Conservation (phyloP, 108 stramenopile genomes). For the Mediolabrus comicus region DNA sequence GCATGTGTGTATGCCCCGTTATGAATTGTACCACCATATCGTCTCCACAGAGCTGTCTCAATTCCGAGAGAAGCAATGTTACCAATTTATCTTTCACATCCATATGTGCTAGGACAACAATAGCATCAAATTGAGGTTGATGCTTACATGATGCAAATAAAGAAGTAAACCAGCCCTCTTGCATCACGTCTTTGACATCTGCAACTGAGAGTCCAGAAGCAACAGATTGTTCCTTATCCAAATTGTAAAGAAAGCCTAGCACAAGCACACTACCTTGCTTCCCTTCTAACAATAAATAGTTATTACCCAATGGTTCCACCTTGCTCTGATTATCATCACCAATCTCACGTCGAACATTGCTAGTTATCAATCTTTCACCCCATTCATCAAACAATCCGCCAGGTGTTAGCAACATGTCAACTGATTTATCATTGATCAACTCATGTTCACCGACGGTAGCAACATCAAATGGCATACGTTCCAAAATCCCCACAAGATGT, state of each 20-base stretch:
- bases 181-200: constrained; percentile 45
- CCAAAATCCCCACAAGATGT: constrained; percentile 57
- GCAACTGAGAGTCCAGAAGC: constrained; percentile 44
- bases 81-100: constrained; percentile 60
- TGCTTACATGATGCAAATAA: constrained; percentile 26
- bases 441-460: constrained; percentile 82
- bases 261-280: constrained; percentile 50
- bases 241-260: constrained; percentile 84
- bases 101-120: constrained; percentile 82
- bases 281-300: constrained; percentile 58
- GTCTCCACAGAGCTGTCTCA: constrained; percentile 51
- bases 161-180: constrained; percentile 60
- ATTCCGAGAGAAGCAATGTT: constrained; percentile 34
- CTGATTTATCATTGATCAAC: constrained; percentile 40
- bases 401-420: constrained; percentile 42
- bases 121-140: constrained; percentile 55
- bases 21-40: constrained; percentile 78
- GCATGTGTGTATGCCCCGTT: constrained; percentile 72
- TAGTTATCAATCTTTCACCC: constrained; percentile 66
- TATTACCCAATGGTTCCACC: constrained; percentile 49
- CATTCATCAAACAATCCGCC: constrained; percentile 74
- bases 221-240: constrained; percentile 30
- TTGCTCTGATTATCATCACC: not conserved
- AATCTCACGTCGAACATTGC: constrained; percentile 52
- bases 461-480: constrained; percentile 76